A percentile compares a stretch with the other conserved stretches of the same genome.
phyloP scores from a whole-genome alignment of 768 basidiomycete genomes.

The Floccularia luteovirens region DNA sequence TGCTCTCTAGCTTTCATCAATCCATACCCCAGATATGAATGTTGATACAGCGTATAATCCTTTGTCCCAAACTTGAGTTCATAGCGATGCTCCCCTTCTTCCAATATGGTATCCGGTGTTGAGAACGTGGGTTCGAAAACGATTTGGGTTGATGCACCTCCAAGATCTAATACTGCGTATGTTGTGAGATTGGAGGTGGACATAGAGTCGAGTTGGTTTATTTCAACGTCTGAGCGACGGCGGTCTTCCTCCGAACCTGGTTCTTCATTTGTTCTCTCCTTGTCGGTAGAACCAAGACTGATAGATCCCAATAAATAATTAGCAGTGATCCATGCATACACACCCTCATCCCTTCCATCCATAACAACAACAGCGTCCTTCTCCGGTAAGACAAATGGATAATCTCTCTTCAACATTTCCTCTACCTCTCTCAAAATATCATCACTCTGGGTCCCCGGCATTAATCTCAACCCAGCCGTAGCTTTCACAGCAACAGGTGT shows the following conservation, averaged over 20 bases:
- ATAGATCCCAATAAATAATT: conserved; percentile 86
- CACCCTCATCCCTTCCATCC: conserved; percentile 94
- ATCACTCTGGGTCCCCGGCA: conserved; percentile 52
- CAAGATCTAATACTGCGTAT: conserved; percentile 92
- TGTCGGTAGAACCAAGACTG: no score
- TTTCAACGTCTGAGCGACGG: no score
- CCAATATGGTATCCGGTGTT: conserved; percentile 27
- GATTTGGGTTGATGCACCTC: conserved; percentile 96
- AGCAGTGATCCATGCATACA: conserved; percentile 98
- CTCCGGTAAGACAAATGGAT: conserved; percentile 53
- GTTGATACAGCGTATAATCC: conserved; percentile 82
- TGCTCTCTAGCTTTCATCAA: conserved; percentile 81
- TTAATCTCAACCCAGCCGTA: conserved; percentile 75
- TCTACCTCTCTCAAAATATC: conserved; percentile 76
- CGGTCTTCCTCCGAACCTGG: no score
- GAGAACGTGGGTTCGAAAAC: conserved; percentile 81
- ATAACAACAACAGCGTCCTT: conserved; percentile 75
- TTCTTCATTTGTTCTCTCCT: no score
- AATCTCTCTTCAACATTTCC: conserved; percentile 43
- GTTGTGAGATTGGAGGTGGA: conserved; percentile 37
- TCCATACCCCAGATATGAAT: conserved; percentile 96
- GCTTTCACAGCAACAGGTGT: conserved; percentile 91
- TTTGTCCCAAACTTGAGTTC: conserved; percentile 68
- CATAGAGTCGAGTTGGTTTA: no score
- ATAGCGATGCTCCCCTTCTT: conserved; percentile 90